Percentiles rank a stretch among this genome's conserved stretches.
Conservation (phyloP, 176 grass and related monocot genomes). For the Zea mays region Zm-B73-REFERENCE-NAM-5.0 NC_050102.1:155024501-155025000, state of each 20-base stretch:
- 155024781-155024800: constrained; percentile 69
- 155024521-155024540: neutral
- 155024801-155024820: constrained; percentile 20
- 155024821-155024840: neutral
- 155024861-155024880: neutral
- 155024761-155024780: constrained; percentile 85
- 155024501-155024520: neutral
- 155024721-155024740: constrained; percentile 80
- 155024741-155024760: constrained; percentile 58
- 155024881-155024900: neutral
- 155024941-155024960: neutral
- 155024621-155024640: constrained; percentile 29
- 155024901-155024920: neutral
- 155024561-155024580: neutral
- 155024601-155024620: constrained; percentile 17
- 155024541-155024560: constrained; percentile 13
- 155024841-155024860: neutral
- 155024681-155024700: constrained; percentile 91
- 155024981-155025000: no score
- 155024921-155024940: constrained; percentile 1
- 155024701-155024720: constrained; percentile 69
- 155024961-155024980: neutral
- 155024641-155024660: constrained; percentile 16
- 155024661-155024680: constrained; percentile 33
- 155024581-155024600: constrained; percentile 4